Evolutionary conservation across 768 basidiomycete genomes (phyloP).

Genomic region (Paxillus ammoniavirescens): DNA sequence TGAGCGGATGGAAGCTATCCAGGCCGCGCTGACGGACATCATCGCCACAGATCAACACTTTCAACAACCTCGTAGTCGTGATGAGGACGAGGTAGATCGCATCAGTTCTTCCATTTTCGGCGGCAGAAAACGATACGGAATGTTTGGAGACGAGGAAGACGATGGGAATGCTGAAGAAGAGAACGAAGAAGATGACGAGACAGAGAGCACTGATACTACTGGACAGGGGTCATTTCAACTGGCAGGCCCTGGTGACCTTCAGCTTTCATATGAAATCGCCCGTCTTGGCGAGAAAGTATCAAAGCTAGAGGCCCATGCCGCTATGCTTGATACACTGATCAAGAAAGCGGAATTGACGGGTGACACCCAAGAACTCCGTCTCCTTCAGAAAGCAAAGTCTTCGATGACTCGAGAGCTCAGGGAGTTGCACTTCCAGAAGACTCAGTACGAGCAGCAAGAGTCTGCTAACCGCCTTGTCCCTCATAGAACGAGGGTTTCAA

Average conservation of each 20-base stretch:
- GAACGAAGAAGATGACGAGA: constrained; percentile 40
- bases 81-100: constrained; percentile 4
- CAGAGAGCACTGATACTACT: constrained; percentile 23
- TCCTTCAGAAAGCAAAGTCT: constrained; percentile 79
- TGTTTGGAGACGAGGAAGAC: constrained; percentile 37
- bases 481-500: constrained; percentile 78
- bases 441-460: constrained; percentile 93
- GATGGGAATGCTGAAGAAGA: constrained; percentile 42
- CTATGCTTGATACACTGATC: constrained; percentile 83
- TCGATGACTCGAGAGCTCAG: constrained; percentile 81
- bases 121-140: constrained; percentile 27
- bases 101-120: constrained; percentile 7
- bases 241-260: constrained; percentile 86
- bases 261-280: constrained; percentile 82
- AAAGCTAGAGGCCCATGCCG: constrained; percentile 76
- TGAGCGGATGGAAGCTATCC: constrained; percentile 92
- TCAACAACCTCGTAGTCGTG: constrained; percentile 15
- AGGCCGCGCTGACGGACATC: constrained; percentile 93
- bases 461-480: constrained; percentile 84
- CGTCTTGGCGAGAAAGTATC: constrained; percentile 74
- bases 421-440: constrained; percentile 84
- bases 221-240: constrained; percentile 61
- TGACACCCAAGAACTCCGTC: constrained; percentile 78
- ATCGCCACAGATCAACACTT: constrained; percentile 77
- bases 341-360: constrained; percentile 95